Evolutionary conservation across 2,329 filamentous ascomycete species (phyloP).

Genomic region (Fusarium sp.): DNA sequence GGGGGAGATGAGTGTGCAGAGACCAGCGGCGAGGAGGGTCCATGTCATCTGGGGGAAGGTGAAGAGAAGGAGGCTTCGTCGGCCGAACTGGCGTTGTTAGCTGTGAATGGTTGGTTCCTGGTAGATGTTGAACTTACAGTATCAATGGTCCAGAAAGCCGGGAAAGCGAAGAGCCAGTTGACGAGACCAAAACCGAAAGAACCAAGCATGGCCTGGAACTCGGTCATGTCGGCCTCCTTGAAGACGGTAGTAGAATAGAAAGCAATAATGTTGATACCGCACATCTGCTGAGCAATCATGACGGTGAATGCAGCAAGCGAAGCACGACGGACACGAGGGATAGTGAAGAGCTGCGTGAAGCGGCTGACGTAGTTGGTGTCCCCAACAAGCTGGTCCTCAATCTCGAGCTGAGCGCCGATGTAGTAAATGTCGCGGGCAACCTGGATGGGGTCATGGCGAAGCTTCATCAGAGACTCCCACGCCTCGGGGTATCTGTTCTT

Average conservation of each 20-base stretch:
- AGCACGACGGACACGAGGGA: slow-evolving; percentile 75
- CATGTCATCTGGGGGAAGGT: slow-evolving; percentile 75
- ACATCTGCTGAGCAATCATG: slow-evolving; percentile 83
- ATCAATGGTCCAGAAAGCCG: slow-evolving; percentile 74
- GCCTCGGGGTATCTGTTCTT: slow-evolving; percentile 70
- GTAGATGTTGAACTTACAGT: no score
- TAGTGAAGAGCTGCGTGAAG: slow-evolving; percentile 71
- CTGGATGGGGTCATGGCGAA: slow-evolving; percentile 65
- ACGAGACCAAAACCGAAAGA: slow-evolving; percentile 63
- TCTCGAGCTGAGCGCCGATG: slow-evolving; percentile 55
- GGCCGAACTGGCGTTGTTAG: slow-evolving; percentile 58
- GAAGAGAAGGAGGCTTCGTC: slow-evolving; percentile 69
- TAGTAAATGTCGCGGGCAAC: slow-evolving; percentile 71
- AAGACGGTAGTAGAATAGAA: slow-evolving; percentile 78
- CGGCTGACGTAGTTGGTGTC: slow-evolving; percentile 57
- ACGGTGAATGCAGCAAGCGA: slow-evolving; percentile 81
- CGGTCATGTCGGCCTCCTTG: slow-evolving; percentile 63
- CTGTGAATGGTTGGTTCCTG: no score
- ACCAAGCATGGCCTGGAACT: slow-evolving; percentile 62
- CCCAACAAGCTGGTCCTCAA: slow-evolving; percentile 52
- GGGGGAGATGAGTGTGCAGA: slow-evolving; percentile 49
- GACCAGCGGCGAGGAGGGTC: slow-evolving; percentile 60
- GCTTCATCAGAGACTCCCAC: slow-evolving; percentile 62
- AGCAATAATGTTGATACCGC: slow-evolving; percentile 75
- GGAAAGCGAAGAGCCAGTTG: slow-evolving; percentile 75